phyloP scores from a whole-genome alignment of 2,329 filamentous ascomycete genomes.

The Seiridium unicorne region DNA sequence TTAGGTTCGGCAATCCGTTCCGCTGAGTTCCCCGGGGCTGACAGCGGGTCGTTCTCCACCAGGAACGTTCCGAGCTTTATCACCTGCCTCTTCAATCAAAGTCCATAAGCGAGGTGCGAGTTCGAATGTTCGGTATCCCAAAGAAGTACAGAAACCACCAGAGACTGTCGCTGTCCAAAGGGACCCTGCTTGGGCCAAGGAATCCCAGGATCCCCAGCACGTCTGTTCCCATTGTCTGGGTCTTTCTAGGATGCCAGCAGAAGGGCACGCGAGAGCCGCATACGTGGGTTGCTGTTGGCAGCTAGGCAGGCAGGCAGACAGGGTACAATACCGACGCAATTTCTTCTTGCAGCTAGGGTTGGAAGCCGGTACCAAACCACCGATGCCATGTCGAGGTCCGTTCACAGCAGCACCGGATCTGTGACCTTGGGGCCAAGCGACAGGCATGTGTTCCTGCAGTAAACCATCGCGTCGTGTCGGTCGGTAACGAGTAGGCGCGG shows the following conservation, averaged over 20 bases:
- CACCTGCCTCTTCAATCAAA: not conserved
- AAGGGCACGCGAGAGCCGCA: not conserved
- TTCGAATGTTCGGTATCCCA: too few relatives aligned
- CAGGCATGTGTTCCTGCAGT: conserved; percentile 3
- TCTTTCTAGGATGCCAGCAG: not conserved
- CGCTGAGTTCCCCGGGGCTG: not conserved
- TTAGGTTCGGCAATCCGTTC: conserved; percentile 3
- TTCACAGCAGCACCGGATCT: not conserved
- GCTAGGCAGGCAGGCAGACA: not conserved
- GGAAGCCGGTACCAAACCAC: not conserved
- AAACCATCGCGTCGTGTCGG: not conserved
- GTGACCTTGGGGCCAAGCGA: not conserved
- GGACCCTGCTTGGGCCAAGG: too few relatives aligned
- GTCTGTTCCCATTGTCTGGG: not conserved
- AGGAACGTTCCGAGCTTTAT: not conserved
- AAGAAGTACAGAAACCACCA: too few relatives aligned
- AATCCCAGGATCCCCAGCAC: too few relatives aligned
- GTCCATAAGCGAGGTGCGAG: not conserved
- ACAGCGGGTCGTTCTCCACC: not conserved
- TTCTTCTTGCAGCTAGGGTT: not conserved
- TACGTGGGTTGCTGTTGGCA: not conserved
- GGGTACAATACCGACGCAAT: not conserved
- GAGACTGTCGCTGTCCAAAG: too few relatives aligned
- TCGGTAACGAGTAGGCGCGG: not conserved
- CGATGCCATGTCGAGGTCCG: not conserved